A percentile compares a stretch with the other conserved stretches of the same genome.
phyloP scores from a whole-genome alignment of 2,329 filamentous ascomycete species.

The Hypoxylon sp. region DNA sequence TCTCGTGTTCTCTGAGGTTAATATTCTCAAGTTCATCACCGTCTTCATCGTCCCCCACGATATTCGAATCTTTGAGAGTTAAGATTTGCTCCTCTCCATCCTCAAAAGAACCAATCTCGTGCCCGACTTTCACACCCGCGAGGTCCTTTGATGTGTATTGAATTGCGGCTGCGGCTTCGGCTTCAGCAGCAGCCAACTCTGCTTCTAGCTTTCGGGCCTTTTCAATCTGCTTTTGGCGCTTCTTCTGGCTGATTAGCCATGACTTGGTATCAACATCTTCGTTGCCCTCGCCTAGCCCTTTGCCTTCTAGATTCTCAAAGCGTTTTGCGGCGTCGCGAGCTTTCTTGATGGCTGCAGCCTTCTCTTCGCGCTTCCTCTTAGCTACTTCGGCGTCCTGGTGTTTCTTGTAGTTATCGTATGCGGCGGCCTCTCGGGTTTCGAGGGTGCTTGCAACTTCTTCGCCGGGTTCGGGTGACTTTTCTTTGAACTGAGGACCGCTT shows the following conservation, averaged over 20 bases:
- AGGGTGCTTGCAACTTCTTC: conserved; percentile 80
- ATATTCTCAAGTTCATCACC: conserved; percentile 91
- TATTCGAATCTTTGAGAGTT: conserved; percentile 92
- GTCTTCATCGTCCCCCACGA: conserved; percentile 83
- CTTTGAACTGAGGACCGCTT: conserved; percentile 54
- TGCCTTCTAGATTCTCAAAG: conserved; percentile 80
- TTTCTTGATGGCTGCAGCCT: conserved; percentile 85
- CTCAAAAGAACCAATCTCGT: conserved; percentile 84
- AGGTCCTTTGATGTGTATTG: conserved; percentile 88
- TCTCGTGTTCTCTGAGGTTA: conserved; percentile 77
- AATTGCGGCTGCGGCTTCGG: conserved; percentile 68
- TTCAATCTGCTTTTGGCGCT: conserved; percentile 90
- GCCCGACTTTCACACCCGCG: conserved; percentile 90
- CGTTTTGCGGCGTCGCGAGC: conserved; percentile 87
- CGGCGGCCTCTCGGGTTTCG: conserved; percentile 79
- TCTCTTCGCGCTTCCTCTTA: conserved; percentile 82
- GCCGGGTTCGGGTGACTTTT: conserved; percentile 56
- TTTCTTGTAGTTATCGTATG: conserved; percentile 78
- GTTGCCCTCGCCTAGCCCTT: conserved; percentile 82
- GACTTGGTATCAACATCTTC: conserved; percentile 80
- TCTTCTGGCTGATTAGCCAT: conserved; percentile 92
- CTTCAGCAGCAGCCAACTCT: conserved; percentile 82
- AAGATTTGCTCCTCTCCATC: conserved; percentile 89
- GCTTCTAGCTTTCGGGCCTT: conserved; percentile 78
- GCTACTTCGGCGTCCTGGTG: conserved; percentile 76